Evolutionary conservation across 2,329 filamentous ascomycete genomes (phyloP).

Genomic region (Madurella mycetomatis): DNA sequence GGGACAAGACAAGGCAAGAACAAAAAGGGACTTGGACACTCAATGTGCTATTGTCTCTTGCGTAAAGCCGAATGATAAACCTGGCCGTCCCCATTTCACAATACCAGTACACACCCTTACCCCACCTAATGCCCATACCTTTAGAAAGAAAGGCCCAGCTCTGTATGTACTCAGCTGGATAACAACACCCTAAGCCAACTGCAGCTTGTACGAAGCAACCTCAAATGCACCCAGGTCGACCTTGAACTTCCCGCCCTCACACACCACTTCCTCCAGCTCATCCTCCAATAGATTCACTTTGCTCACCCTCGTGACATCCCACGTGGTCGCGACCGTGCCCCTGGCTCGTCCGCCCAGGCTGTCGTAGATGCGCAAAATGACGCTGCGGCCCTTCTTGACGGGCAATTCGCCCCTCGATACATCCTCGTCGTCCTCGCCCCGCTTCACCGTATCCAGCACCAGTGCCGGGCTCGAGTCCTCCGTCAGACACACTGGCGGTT

Average conservation of each 20-base stretch:
- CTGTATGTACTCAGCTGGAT: no score
- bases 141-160: no score
- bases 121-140: no score
- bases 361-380: slow-evolving; percentile 85
- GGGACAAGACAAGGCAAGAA: no score
- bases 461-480: slow-evolving; percentile 56
- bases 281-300: slow-evolving; percentile 90
- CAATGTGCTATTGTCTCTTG: no score
- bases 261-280: slow-evolving; percentile 62
- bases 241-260: slow-evolving; percentile 48
- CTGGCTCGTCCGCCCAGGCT: slow-evolving; percentile 75
- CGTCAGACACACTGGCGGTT: slow-evolving; percentile 59
- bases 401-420: slow-evolving; percentile 57
- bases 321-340: slow-evolving; percentile 62
- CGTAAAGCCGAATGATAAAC: neutral
- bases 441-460: slow-evolving; percentile 85
- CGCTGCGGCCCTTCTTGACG: slow-evolving; percentile 64
- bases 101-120: no score
- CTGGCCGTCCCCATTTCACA: neutral
- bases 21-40: no score
- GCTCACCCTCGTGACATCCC: slow-evolving; percentile 70
- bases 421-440: slow-evolving; percentile 83
- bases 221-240: slow-evolving; percentile 76
- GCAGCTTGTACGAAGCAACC: slow-evolving; percentile 64
- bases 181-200: slow-evolving; percentile 15